Conservation (phyloP, 768 basidiomycete species). For the Suillus ampliporus region DNA sequence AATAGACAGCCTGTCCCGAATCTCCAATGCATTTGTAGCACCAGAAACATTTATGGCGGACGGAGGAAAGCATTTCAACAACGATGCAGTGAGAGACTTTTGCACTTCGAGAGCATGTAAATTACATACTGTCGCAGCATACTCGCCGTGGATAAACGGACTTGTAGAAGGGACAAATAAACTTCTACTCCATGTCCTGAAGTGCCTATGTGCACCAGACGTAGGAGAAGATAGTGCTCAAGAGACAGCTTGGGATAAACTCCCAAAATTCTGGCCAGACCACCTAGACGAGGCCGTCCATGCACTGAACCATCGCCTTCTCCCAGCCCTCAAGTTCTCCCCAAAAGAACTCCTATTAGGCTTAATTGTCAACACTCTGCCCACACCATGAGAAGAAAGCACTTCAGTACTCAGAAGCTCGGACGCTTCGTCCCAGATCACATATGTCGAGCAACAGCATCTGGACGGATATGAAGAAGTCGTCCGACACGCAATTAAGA, state of each 20-base stretch:
- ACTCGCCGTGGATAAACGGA: conserved; percentile 43
- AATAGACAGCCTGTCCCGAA: conserved; percentile 15
- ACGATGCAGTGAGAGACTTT: conserved; percentile 29
- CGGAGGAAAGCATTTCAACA: no score
- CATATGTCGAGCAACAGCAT: conserved; percentile 37
- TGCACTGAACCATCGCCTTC: conserved; percentile 22
- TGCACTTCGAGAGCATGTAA: conserved; percentile 19
- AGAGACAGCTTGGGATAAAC: conserved; percentile 20
- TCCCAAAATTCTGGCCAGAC: conserved; percentile 31
- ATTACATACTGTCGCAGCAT: conserved; percentile 20
- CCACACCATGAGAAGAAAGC: background rate
- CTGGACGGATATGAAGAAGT: conserved; percentile 35
- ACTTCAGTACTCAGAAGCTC: background rate
- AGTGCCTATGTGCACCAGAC: conserved; percentile 40
- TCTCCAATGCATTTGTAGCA: conserved; percentile 16
- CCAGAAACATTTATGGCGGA: conserved; percentile 31
- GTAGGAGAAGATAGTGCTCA: conserved; percentile 31
- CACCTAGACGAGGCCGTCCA: conserved; percentile 35
- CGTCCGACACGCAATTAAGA: conserved; percentile 25
- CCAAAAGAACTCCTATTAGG: conserved; percentile 42
- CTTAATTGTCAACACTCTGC: conserved; percentile 34
- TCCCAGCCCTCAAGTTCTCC: conserved; percentile 23
- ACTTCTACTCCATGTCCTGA: conserved; percentile 38
- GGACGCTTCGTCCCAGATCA: conserved; percentile 26
- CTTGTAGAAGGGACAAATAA: no score